Percentiles rank a stretch among this genome's conserved stretches.
phyloP scores from a whole-genome alignment of 805 yeast genomes.

The Metschnikowia kunwiensis region DNA sequence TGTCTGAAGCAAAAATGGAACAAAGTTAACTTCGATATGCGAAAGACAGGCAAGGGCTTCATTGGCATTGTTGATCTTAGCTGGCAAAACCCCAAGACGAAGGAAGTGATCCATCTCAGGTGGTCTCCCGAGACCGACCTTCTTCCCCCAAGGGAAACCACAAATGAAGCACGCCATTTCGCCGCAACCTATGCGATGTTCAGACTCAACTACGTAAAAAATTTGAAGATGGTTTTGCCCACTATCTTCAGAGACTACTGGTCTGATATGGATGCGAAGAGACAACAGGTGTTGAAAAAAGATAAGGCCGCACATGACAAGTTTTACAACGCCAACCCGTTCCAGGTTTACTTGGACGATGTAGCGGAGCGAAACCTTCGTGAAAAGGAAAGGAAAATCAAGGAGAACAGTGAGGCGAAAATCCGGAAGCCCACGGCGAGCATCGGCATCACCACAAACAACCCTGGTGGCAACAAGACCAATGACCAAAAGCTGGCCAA shows the following conservation, averaged over 20 bases:
- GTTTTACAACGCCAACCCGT: conserved; percentile 72
- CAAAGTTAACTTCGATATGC: conserved; percentile 76
- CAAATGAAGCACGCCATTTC: conserved; percentile 84
- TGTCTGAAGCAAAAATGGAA: conserved; percentile 90
- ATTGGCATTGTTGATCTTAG: conserved; percentile 62
- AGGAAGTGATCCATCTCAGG: conserved; percentile 56
- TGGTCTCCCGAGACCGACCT: conserved; percentile 51
- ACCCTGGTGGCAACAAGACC: neutral
- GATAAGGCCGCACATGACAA: conserved; percentile 48
- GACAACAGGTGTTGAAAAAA: conserved; percentile 47
- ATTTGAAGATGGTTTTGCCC: conserved; percentile 84
- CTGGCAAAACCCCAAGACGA: conserved; percentile 79
- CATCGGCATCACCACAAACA: neutral
- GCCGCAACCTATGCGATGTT: conserved; percentile 88
- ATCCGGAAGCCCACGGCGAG: conserved; percentile 44
- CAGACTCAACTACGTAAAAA: conserved; percentile 75
- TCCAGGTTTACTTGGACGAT: conserved; percentile 59
- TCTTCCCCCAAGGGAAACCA: conserved; percentile 67
- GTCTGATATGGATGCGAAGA: conserved; percentile 63
- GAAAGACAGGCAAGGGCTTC: conserved; percentile 46
- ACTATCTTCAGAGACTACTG: conserved; percentile 76
- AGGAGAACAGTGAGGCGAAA: conserved; percentile 49
- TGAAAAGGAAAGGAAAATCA: conserved; percentile 47
- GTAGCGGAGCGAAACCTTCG: conserved; percentile 42
- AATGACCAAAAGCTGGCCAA: conserved; percentile 2